Conservation (phyloP, 1,139 yeast species). For the Candida sp. region DNA sequence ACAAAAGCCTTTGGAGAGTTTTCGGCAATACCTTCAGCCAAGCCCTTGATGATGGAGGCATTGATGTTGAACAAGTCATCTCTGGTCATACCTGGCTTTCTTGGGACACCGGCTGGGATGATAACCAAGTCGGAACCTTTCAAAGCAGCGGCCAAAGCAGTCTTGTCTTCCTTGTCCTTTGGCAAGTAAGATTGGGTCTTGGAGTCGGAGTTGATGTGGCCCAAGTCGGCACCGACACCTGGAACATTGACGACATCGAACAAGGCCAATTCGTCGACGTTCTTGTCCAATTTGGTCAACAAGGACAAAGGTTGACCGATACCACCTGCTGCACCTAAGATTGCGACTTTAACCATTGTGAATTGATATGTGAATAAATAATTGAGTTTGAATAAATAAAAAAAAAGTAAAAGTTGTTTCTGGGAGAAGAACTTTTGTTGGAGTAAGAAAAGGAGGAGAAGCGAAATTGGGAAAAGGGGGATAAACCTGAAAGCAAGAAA, state of each 20-base stretch:
- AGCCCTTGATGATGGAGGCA: slow-evolving; percentile 93
- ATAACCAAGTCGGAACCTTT: slow-evolving; percentile 85
- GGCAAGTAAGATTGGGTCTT: slow-evolving; percentile 85
- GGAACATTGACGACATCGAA: slow-evolving; percentile 95
- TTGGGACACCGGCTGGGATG: slow-evolving; percentile 99
- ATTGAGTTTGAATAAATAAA: too few species aligned
- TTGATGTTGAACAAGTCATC: slow-evolving; percentile 98
- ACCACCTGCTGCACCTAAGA: slow-evolving; percentile 98
- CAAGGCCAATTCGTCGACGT: slow-evolving; percentile 83
- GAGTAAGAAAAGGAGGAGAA: neutral
- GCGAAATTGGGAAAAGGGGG: neutral
- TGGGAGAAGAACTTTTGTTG: slow-evolving; percentile 4
- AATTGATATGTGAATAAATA: neutral
- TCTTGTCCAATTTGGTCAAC: slow-evolving; percentile 83
- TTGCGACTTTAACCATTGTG: slow-evolving; percentile 71
- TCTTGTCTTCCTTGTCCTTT: slow-evolving; percentile 63
- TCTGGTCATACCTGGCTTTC: slow-evolving; percentile 99
- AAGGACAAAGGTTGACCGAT: slow-evolving; percentile 98
- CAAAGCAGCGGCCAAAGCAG: slow-evolving; percentile 78
- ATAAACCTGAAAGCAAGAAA: slow-evolving; percentile 1
- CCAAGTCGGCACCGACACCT: slow-evolving; percentile 96
- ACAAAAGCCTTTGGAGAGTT: slow-evolving; percentile 88
- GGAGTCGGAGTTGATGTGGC: slow-evolving; percentile 93
- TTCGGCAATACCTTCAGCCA: slow-evolving; percentile 89
- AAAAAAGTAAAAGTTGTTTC: neutral